Evolutionary conservation across 352 stramenopile species (phyloP).

Genomic region (Globisporangium takayamanum): DNA sequence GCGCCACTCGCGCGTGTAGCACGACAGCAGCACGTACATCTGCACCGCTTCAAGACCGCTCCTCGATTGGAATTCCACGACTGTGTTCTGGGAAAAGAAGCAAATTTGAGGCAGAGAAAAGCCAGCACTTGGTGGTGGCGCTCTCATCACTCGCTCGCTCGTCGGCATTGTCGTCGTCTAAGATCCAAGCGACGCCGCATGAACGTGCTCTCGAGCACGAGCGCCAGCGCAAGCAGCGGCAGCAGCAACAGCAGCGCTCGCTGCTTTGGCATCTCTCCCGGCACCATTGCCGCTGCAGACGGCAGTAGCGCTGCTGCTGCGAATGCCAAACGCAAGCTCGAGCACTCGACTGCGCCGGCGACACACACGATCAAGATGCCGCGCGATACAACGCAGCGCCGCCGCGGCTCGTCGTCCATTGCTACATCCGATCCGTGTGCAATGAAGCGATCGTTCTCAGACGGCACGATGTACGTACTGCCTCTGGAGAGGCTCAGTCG

Average conservation of each 20-base stretch:
- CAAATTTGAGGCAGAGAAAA: too few relatives aligned
- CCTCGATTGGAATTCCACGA: too few relatives aligned
- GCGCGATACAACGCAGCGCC: conserved; percentile 19
- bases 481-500: too few relatives aligned
- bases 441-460: conserved; percentile 58
- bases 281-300: neutral
- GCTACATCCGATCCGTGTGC: conserved; percentile 13
- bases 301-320: conserved; percentile 19
- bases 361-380: conserved; percentile 15
- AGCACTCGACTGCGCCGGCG: conserved; percentile 13
- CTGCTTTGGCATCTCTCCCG: conserved; percentile 7
- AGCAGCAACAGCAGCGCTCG: conserved; percentile 11
- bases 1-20: too few relatives aligned
- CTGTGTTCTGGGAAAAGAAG: too few relatives aligned
- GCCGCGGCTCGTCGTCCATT: conserved; percentile 29
- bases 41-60: too few relatives aligned
- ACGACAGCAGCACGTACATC: too few relatives aligned
- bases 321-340: conserved; percentile 66
- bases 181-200: conserved; percentile 13
- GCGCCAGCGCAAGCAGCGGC: conserved; percentile 11
- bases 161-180: neutral
- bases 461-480: conserved; percentile 63
- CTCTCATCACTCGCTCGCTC: too few relatives aligned
- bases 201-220: conserved; percentile 16
- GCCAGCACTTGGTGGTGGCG: too few relatives aligned